These are phyloP conservation scores for Mayamaea pseudoterrestris DNA, from an alignment of 108 stramenopile genomes.

Conservation along the genomic window DNA sequence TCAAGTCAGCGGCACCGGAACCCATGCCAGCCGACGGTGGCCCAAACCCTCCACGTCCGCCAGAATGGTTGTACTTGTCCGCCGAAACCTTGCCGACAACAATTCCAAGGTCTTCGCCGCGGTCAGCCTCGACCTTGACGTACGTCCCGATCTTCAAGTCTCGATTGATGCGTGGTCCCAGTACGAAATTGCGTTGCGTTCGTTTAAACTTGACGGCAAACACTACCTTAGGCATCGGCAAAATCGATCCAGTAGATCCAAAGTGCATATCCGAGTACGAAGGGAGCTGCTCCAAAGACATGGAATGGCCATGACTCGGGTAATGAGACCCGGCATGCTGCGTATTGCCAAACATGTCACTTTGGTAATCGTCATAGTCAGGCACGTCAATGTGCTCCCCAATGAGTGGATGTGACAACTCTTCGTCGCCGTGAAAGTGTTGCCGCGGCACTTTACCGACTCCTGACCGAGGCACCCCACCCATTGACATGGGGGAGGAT, in stretches of 20 bases:
- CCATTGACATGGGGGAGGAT: background rate
- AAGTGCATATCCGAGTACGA: conserved; percentile 10
- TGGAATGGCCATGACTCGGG: conserved; percentile 1
- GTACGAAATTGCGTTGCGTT: conserved; percentile 72
- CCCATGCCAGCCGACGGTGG: conserved; percentile 15
- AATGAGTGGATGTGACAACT: conserved; percentile 24
- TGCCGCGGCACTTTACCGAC: too few relatives aligned
- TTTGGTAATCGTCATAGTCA: conserved; percentile 24
- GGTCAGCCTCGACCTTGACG: conserved; percentile 97
- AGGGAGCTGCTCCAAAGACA: conserved; percentile 6
- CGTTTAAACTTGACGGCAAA: conserved; percentile 93
- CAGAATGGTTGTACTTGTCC: conserved; percentile 34
- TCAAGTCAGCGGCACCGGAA: conserved; percentile 41
- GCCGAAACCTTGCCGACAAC: conserved; percentile 59
- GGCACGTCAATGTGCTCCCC: conserved; percentile 38
- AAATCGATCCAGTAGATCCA: conserved; percentile 5
- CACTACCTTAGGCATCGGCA: conserved; percentile 51
- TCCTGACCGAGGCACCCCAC: background rate
- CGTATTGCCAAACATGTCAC: too few relatives aligned
- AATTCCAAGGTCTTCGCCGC: conserved; percentile 94
- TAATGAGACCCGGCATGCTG: background rate
- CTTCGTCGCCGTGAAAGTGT: conserved; percentile 21
- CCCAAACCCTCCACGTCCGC: conserved; percentile 17
- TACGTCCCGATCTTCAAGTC: conserved; percentile 85
- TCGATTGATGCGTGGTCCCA: conserved; percentile 45